Percentiles rank a stretch among this genome's conserved stretches.
These are phyloP conservation scores for Penicillium sp. DNA, from an alignment of 2,329 filamentous ascomycete species.

Conservation along the genomic window DNA sequence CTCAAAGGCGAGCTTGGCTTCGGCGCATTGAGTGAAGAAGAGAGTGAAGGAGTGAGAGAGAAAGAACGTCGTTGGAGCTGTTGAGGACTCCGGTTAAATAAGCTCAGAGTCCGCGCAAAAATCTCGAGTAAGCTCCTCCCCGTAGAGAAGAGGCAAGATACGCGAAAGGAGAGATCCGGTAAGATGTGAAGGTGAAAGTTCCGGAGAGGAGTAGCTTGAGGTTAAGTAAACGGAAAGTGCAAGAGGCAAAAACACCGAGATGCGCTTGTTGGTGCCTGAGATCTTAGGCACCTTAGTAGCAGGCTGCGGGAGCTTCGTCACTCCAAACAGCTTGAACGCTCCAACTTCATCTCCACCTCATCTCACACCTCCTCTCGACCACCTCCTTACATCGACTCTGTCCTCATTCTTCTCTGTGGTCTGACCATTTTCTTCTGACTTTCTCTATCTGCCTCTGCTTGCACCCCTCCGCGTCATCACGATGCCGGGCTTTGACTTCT, in stretches of 20 bases:
- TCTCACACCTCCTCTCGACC: conserved; percentile 20
- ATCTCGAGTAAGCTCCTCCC: conserved; percentile 39
- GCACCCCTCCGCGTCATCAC: conserved; percentile 41
- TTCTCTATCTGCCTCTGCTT: conserved; percentile 27
- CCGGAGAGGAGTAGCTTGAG: conserved; percentile 9
- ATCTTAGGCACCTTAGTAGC: conserved; percentile 27
- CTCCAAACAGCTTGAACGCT: conserved; percentile 32
- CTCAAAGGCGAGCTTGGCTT: conserved; percentile 35
- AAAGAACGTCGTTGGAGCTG: conserved; percentile 48
- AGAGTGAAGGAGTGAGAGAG: conserved; percentile 34
- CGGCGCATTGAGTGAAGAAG: conserved; percentile 43
- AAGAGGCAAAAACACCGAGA: conserved; percentile 26
- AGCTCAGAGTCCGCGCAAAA: conserved; percentile 47
- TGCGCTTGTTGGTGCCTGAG: conserved; percentile 12
- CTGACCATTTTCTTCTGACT: background rate
- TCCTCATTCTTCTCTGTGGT: conserved; percentile 26
- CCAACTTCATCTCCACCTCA: conserved; percentile 14
- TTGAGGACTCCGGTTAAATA: conserved; percentile 46
- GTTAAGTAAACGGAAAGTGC: conserved; percentile 21
- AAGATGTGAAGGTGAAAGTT: conserved; percentile 12
- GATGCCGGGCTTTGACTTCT: conserved; percentile 99
- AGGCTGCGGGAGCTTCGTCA: conserved; percentile 49
- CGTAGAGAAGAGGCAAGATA: conserved; percentile 22
- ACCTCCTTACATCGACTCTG: conserved; percentile 39
- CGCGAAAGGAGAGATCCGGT: conserved; percentile 9